Evolutionary conservation across 2,329 filamentous ascomycete genomes (phyloP), one percentile per base, ranked within the genome.

Genomic region (Rutstroemia sp.): DNA sequence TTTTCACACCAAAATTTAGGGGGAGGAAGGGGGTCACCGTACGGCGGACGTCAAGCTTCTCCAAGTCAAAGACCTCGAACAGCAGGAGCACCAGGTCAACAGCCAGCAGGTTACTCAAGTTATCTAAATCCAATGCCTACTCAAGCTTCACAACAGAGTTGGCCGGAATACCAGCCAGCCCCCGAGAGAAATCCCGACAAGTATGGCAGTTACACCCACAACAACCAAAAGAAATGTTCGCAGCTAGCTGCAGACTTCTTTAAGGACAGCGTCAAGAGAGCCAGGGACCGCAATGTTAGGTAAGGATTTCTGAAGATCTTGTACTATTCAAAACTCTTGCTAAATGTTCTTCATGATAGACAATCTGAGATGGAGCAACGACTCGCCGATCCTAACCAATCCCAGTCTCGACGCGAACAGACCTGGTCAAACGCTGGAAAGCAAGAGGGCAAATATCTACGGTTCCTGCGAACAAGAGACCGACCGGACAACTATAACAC

Each of bases 231-330:
- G 74, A 85, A 84, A 69, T 86, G 83, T 70, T 81, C 80, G 14
- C 81, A 85, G 67, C 71, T 86, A 68, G 88, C 95, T 41, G 84
- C 87, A 56, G 91, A 94, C 66, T 97, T 97, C 77, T 99, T 97
- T 83, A 95, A 95, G 74, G 92, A 99, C 74, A 97, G 92, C 71
- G 95, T 99, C 56, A 92, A 96, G 78, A 85, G 94, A 66, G 94
- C 94, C 52, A 83, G 92, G 65, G 94, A 97, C 75, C 86, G 94
- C 58, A 99, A 99, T 72, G 86, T 95, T 73, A 88, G 92, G 92
- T 95, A 75, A 66, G 80, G 19, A 27, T 12, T 37, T 6, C 16
- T 34, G 12, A 49, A 18, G 19, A 4, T 25, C 18, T 16, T 38
- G 37, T 27, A 5, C 19, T 30, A 7, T 49, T 34, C 1, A 30